These are phyloP conservation scores for Herpetomonas samuelpessoai DNA, from an alignment of 208 protist species.

Conservation along the genomic window DNA sequence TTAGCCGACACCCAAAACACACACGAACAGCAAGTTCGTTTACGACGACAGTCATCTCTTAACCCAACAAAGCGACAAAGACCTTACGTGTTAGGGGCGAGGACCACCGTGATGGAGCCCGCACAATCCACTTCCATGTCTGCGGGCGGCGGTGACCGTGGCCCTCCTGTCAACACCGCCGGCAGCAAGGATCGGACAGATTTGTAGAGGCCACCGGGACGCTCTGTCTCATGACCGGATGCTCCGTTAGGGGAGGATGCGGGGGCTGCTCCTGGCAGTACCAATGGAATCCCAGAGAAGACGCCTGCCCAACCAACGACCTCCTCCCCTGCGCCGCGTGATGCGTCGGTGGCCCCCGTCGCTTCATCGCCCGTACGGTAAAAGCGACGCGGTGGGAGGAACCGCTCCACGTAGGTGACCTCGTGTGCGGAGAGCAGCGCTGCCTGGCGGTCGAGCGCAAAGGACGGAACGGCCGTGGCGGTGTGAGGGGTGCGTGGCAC, in stretches of 20 bases:
- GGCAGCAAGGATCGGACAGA: neutral
- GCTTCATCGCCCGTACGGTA: too few relatives aligned
- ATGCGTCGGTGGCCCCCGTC: constrained; percentile 16
- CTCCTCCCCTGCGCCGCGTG: constrained; percentile 18
- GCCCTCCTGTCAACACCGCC: neutral
- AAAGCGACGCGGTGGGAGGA: constrained; percentile 21
- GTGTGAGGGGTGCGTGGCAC: constrained; percentile 7
- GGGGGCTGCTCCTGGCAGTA: constrained; percentile 26
- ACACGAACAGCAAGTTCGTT: too few relatives aligned
- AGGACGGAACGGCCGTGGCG: neutral
- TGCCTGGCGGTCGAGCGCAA: neutral
- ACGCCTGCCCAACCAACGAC: constrained; percentile 53
- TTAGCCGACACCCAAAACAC: too few relatives aligned
- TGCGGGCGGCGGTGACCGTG: neutral
- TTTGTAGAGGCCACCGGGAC: neutral
- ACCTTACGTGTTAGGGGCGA: constrained; percentile 2
- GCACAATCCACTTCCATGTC: constrained; percentile 8
- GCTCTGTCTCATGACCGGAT: neutral
- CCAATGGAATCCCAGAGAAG: constrained; percentile 29
- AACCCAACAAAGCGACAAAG: too few relatives aligned
- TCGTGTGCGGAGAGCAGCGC: neutral
- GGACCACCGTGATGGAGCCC: constrained; percentile 13
- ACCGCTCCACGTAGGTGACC: constrained; percentile 13
- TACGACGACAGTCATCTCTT: too few relatives aligned
- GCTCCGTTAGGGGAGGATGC: too few relatives aligned